phyloP scores from a whole-genome alignment of 169 alveolate genomes.

The Amoebophrya sp. region DNA sequence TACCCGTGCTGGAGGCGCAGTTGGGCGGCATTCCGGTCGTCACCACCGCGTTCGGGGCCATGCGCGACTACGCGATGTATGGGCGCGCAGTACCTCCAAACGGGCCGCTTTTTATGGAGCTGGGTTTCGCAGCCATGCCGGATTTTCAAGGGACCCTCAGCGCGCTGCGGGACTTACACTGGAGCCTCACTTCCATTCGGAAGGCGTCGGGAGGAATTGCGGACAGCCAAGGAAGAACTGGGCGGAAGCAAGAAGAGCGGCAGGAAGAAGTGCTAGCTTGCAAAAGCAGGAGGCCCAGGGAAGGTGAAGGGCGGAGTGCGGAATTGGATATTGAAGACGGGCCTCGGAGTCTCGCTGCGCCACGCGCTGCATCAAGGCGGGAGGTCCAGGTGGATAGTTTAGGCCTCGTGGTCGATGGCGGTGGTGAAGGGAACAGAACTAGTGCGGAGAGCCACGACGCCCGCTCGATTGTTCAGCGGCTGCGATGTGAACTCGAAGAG shows the following conservation, averaged over 20 bases:
- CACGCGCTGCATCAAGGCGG: too few relatives aligned
- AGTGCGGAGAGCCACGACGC: too few relatives aligned
- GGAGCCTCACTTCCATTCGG: too few relatives aligned
- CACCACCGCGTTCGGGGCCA: not conserved
- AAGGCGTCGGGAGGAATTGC: not conserved
- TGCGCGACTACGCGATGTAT: not conserved
- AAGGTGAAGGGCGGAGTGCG: too few relatives aligned
- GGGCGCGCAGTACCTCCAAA: not conserved
- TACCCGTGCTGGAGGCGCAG: slow-evolving; percentile 22
- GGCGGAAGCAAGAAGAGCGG: not conserved
- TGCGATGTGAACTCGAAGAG: not conserved
- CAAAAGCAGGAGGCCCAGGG: too few relatives aligned
- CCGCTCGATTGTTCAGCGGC: too few relatives aligned
- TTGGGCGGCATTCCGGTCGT: not conserved
- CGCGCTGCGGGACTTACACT: not conserved
- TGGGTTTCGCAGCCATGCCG: not conserved
- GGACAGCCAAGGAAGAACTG: not conserved
- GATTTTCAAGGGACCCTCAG: not conserved
- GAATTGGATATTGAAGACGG: too few relatives aligned
- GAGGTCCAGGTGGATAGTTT: too few relatives aligned
- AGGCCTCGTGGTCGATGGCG: too few relatives aligned
- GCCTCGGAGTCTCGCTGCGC: too few relatives aligned
- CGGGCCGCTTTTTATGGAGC: not conserved
- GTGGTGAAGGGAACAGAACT: too few relatives aligned
- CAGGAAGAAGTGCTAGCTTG: too few relatives aligned